phyloP scores from a whole-genome alignment of 805 yeast genomes.

The Myxozyma nipponensis region DNA sequence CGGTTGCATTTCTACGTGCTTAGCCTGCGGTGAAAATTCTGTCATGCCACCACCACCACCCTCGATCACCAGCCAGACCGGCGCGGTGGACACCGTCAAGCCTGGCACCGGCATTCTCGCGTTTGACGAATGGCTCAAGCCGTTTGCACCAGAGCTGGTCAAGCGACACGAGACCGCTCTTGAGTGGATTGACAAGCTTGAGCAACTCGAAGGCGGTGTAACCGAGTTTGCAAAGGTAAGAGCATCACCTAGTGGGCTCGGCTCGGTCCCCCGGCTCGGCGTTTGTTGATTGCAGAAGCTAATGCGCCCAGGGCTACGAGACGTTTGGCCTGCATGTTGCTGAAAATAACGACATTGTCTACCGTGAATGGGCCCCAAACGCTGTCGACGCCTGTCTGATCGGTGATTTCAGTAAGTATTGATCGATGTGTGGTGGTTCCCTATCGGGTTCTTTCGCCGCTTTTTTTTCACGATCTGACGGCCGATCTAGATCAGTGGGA shows the following conservation, averaged over 20 bases:
- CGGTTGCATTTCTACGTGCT: too few species aligned
- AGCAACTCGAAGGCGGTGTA: constrained; percentile 60
- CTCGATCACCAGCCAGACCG: neutral
- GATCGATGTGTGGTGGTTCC: neutral
- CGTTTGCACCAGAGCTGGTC: constrained; percentile 62
- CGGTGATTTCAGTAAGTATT: constrained; percentile 68
- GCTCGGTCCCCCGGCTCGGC: neutral
- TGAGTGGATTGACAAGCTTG: constrained; percentile 56
- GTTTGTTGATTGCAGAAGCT: neutral
- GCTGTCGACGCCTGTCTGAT: constrained; percentile 71
- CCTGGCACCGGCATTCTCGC: constrained; percentile 45
- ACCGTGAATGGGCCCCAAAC: constrained; percentile 88
- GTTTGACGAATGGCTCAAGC: constrained; percentile 83
- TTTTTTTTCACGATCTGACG: neutral
- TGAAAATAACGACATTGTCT: constrained; percentile 51
- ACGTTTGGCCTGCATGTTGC: constrained; percentile 70
- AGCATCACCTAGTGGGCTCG: neutral
- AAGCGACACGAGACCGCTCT: constrained; percentile 64
- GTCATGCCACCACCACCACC: neutral
- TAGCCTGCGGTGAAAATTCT: neutral
- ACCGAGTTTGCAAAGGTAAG: constrained; percentile 53
- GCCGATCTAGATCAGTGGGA: constrained; percentile 57
- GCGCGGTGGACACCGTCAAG: neutral
- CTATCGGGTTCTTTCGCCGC: neutral
- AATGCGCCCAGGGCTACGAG: constrained; percentile 52